phyloP scores from a whole-genome alignment of 2,329 filamentous ascomycete genomes.

The Cladosporium sp. region DNA sequence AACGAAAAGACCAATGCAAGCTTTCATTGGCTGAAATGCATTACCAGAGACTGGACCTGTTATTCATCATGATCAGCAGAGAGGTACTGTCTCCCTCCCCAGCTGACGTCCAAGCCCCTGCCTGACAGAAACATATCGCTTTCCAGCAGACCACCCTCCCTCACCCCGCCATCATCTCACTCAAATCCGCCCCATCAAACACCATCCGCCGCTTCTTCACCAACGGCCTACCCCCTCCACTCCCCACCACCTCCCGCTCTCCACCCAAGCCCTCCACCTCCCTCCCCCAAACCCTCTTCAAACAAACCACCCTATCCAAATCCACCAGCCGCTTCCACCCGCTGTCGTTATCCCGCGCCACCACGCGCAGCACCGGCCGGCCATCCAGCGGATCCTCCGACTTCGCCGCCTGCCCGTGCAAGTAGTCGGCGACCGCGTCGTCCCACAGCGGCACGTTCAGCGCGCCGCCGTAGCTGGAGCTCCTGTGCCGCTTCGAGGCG shows the following conservation, averaged over 20 bases:
- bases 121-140: no score
- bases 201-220: constrained; percentile 14
- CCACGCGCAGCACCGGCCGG: neutral
- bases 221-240: neutral
- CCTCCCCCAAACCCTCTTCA: neutral
- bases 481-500: neutral
- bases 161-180: constrained; percentile 4
- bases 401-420: neutral
- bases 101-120: no score
- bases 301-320: neutral
- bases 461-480: neutral
- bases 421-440: neutral
- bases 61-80: no score
- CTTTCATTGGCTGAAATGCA: no score
- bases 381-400: neutral
- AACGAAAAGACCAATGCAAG: no score
- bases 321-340: no score
- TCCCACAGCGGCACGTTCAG: neutral
- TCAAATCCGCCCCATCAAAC: constrained; percentile 5
- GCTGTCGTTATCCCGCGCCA: no score
- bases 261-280: neutral
- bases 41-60: no score
- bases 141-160: neutral
- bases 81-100: no score
- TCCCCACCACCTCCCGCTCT: neutral